Evolutionary conservation across 2,329 filamentous ascomycete genomes (phyloP).

Genomic region (Fusarium solani-melongenae): DNA sequence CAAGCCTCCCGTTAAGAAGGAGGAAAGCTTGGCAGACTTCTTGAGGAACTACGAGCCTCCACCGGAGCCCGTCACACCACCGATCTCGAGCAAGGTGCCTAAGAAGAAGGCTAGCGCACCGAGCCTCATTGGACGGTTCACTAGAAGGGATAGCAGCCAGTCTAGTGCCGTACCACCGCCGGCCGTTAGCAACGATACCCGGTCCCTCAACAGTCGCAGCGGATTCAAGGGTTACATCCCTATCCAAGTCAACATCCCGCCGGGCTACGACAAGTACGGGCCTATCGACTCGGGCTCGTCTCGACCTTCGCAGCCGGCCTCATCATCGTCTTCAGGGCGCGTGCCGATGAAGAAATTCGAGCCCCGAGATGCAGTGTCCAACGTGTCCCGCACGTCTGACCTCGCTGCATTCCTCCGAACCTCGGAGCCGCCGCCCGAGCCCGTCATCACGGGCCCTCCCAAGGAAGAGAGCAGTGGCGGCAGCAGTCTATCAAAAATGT

Average conservation of each 20-base stretch:
- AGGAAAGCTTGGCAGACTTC: slow-evolving; percentile 81
- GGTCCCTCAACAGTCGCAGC: slow-evolving; percentile 54
- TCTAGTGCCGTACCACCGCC: slow-evolving; percentile 39
- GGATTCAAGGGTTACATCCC: slow-evolving; percentile 59
- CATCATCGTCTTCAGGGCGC: slow-evolving; percentile 50
- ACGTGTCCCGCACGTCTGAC: slow-evolving; percentile 71
- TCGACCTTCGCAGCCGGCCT: slow-evolving; percentile 33
- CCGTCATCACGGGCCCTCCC: slow-evolving; percentile 41
- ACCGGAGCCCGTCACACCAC: slow-evolving; percentile 55
- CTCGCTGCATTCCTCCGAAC: slow-evolving; percentile 78
- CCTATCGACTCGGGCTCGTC: slow-evolving; percentile 38
- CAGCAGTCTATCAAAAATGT: slow-evolving; percentile 59
- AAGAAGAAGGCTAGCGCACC: slow-evolving; percentile 74
- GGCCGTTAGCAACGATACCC: slow-evolving; percentile 42
- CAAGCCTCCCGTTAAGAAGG: slow-evolving; percentile 56
- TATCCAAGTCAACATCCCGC: slow-evolving; percentile 62
- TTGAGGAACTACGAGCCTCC: slow-evolving; percentile 76
- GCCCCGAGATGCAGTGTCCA: slow-evolving; percentile 62
- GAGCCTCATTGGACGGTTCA: slow-evolving; percentile 71
- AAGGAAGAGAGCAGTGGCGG: slow-evolving; percentile 53
- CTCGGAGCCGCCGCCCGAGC: slow-evolving; percentile 69
- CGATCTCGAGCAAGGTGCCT: slow-evolving; percentile 52
- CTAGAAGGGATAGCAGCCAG: slow-evolving; percentile 50
- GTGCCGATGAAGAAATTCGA: slow-evolving; percentile 69
- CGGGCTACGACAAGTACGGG: slow-evolving; percentile 57